A percentile compares a stretch with the other conserved stretches of the same genome.
Conservation (phyloP, 2,329 filamentous ascomycete genomes). For the Aspergillaceae sp. region DNA sequence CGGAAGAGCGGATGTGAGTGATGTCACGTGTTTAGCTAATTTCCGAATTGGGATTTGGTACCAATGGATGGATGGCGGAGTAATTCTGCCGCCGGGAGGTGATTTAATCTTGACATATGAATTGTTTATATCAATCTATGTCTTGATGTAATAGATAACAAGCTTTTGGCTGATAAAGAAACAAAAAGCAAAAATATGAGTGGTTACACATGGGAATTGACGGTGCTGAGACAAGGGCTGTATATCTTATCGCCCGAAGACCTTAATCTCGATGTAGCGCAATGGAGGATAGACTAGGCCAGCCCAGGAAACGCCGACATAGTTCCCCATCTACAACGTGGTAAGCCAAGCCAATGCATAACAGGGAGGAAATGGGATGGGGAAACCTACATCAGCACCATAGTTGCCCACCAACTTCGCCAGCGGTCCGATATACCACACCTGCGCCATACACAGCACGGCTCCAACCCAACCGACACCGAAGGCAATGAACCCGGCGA, state of each 20-base stretch:
- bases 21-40: not conserved
- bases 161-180: not conserved
- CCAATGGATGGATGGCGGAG: no score
- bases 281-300: slow-evolving; percentile 49
- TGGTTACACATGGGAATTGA: not conserved
- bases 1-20: not conserved
- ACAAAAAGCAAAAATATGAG: no score
- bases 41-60: no score
- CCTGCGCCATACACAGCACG: slow-evolving; percentile 60
- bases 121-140: no score
- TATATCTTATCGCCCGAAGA: slow-evolving; percentile 35
- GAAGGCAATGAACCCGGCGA: slow-evolving; percentile 55
- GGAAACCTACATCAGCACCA: slow-evolving; percentile 46
- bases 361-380: not conserved
- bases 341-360: not conserved
- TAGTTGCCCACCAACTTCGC: slow-evolving; percentile 49
- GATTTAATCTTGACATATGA: no score
- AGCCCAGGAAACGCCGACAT: slow-evolving; percentile 53
- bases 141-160: not conserved
- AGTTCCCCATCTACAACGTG: slow-evolving; percentile 44
- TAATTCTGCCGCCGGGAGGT: no score
- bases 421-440: slow-evolving; percentile 59
- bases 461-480: slow-evolving; percentile 57
- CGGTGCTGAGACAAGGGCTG: not conserved
- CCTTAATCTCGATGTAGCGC: slow-evolving; percentile 44